These are phyloP conservation scores for Neurospora sp. DNA, from an alignment of 495 filamentous ascomycete genomes.

Conservation along the genomic window DNA sequence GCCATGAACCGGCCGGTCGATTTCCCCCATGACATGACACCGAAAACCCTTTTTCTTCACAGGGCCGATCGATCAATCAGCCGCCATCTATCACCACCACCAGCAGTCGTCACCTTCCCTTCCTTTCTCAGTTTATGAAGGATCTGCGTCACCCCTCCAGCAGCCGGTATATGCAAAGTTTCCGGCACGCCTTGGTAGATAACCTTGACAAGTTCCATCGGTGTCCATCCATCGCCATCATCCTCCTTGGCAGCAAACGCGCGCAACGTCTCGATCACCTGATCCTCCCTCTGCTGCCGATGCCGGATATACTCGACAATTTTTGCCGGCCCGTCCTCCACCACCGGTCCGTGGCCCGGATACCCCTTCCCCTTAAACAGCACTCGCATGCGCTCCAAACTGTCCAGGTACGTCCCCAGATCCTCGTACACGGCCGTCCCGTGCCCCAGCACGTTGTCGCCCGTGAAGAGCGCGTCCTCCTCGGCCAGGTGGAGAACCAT, in stretches of 20 bases:
- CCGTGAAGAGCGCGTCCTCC: conserved; percentile 83
- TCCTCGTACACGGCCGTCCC: conserved; percentile 92
- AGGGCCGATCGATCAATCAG: conserved; percentile 33
- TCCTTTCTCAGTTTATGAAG: conserved; percentile 60
- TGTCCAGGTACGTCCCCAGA: conserved; percentile 59
- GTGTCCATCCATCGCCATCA: conserved; percentile 50
- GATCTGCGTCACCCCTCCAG: conserved; percentile 56
- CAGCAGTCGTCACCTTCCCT: conserved; percentile 41
- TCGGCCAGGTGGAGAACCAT: conserved; percentile 64
- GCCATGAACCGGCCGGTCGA: neutral
- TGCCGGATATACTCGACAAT: conserved; percentile 78
- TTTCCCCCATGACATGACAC: neutral
- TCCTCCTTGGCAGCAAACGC: conserved; percentile 22
- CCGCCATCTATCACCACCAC: conserved; percentile 44
- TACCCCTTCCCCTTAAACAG: conserved; percentile 64
- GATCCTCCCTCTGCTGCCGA: conserved; percentile 65
- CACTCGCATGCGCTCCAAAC: conserved; percentile 58
- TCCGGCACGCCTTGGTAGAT: conserved; percentile 75
- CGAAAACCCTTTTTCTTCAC: conserved; percentile 12
- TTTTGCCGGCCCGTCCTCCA: conserved; percentile 54
- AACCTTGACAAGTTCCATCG: conserved; percentile 72
- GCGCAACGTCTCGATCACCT: conserved; percentile 62
- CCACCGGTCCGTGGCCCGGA: conserved; percentile 74
- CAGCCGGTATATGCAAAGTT: conserved; percentile 63
- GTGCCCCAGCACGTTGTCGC: conserved; percentile 89